Conservation (phyloP, 306 rosid genomes). For the Cicer bijugum region DNA sequence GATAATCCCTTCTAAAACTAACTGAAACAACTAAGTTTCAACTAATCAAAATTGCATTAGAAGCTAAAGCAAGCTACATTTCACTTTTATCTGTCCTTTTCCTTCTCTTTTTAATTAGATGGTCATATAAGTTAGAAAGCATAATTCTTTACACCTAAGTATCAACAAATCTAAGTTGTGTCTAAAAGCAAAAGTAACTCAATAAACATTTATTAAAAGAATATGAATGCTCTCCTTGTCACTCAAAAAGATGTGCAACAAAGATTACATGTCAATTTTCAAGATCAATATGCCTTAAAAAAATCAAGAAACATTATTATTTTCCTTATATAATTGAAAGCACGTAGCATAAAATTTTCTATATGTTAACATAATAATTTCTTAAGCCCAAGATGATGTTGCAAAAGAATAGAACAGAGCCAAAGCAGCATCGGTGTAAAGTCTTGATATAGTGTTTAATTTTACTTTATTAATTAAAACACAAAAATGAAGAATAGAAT, state of each 20-base stretch:
- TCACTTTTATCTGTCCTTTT: slow-evolving; percentile 37
- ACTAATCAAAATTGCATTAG: slow-evolving; percentile 48
- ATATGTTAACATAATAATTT: neutral
- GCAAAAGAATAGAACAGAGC: slow-evolving; percentile 9
- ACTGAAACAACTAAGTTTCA: slow-evolving; percentile 50
- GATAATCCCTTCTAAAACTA: slow-evolving; percentile 43
- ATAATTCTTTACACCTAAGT: slow-evolving; percentile 49
- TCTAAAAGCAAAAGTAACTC: slow-evolving; percentile 45
- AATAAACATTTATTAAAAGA: slow-evolving; percentile 26
- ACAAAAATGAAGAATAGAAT: slow-evolving; percentile 3
- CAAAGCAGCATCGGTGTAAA: slow-evolving; percentile 22
- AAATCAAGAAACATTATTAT: neutral
- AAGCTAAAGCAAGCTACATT: slow-evolving; percentile 39
- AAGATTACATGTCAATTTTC: neutral
- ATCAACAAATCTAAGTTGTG: slow-evolving; percentile 34
- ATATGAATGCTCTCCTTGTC: slow-evolving; percentile 20
- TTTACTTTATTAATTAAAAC: neutral
- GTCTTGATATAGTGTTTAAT: slow-evolving; percentile 34
- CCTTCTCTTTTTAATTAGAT: neutral
- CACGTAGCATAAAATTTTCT: neutral
- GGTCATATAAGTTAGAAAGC: slow-evolving; percentile 39
- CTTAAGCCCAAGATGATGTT: neutral
- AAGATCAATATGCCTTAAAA: slow-evolving; percentile 29
- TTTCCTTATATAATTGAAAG: slow-evolving; percentile 6
- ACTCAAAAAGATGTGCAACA: slow-evolving; percentile 43